Percentiles rank a stretch among this genome's conserved stretches.
phyloP scores from a whole-genome alignment of 352 stramenopile species.

The Pythium aquatile region DNA sequence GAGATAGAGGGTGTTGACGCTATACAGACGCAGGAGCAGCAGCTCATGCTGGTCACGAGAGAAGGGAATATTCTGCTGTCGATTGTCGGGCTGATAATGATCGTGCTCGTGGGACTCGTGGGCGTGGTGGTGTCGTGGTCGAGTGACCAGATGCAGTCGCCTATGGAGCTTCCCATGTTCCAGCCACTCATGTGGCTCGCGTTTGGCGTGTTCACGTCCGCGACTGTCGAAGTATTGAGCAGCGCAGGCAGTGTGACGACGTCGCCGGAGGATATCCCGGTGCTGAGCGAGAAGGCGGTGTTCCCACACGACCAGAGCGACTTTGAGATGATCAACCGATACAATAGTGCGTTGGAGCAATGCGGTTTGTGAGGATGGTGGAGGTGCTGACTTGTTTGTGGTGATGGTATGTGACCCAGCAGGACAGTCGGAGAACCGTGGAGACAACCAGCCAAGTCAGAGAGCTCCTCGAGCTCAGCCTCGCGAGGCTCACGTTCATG shows the following conservation, averaged over 20 bases:
- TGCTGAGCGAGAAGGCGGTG: conserved; percentile 54
- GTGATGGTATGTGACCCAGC: neutral
- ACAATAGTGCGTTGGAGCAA: conserved; percentile 24
- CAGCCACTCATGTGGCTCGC: conserved; percentile 79
- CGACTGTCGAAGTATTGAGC: conserved; percentile 46
- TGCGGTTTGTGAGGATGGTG: neutral
- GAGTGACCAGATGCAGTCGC: conserved; percentile 39
- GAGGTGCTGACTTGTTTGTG: neutral
- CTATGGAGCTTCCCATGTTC: conserved; percentile 70
- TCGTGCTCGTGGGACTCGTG: conserved; percentile 62
- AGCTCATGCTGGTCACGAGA: conserved; percentile 38
- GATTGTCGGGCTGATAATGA: conserved; percentile 64
- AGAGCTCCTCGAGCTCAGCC: neutral
- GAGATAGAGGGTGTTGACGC: conserved; percentile 17
- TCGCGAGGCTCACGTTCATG: neutral
- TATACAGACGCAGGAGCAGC: conserved; percentile 34
- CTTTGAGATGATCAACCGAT: conserved; percentile 54
- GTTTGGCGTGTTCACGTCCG: conserved; percentile 71
- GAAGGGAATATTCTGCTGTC: conserved; percentile 66
- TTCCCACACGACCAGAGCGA: conserved; percentile 55
- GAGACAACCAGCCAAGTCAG: neutral
- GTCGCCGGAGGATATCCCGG: conserved; percentile 28
- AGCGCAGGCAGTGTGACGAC: conserved; percentile 10
- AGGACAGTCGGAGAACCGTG: neutral
- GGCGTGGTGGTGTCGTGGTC: conserved; percentile 59